These are phyloP conservation scores for Apostasia ramifera DNA, from an alignment of 106 monocot genomes.

Conservation along the genomic window DNA sequence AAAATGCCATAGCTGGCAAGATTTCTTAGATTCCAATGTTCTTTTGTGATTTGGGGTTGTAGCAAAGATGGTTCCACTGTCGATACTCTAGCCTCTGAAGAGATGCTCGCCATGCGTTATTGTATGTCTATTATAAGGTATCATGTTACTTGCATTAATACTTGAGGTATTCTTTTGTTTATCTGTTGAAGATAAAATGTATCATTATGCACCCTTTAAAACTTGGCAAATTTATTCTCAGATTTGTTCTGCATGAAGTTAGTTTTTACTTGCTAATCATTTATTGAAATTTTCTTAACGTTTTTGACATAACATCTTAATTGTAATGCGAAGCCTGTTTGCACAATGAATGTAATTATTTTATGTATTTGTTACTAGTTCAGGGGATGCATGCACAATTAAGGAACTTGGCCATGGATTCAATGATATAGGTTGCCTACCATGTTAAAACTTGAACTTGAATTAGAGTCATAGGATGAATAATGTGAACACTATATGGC, in stretches of 20 bases:
- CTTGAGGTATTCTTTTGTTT: neutral
- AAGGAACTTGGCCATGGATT: neutral
- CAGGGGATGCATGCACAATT: neutral
- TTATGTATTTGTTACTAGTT: too few species aligned
- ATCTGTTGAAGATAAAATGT: neutral
- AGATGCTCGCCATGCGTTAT: constrained; percentile 73
- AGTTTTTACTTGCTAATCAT: neutral
- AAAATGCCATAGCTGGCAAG: neutral
- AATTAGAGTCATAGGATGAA: too few species aligned
- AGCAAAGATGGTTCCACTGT: constrained; percentile 26
- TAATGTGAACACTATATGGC: too few species aligned
- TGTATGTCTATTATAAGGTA: constrained; percentile 89
- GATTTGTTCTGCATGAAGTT: neutral
- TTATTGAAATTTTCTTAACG: neutral
- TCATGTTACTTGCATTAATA: neutral
- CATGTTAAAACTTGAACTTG: too few species aligned
- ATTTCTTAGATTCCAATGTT: neutral
- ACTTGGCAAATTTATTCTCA: neutral
- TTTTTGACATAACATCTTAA: neutral
- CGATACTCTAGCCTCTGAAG: constrained; percentile 38
- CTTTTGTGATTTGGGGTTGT: constrained; percentile 6
- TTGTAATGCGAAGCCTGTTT: neutral
- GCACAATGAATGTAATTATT: neutral
- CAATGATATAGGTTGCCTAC: too few species aligned
- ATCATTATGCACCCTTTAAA: neutral